Conservation (phyloP, 83 land plant species). For the Thuja plicata region DNA sequence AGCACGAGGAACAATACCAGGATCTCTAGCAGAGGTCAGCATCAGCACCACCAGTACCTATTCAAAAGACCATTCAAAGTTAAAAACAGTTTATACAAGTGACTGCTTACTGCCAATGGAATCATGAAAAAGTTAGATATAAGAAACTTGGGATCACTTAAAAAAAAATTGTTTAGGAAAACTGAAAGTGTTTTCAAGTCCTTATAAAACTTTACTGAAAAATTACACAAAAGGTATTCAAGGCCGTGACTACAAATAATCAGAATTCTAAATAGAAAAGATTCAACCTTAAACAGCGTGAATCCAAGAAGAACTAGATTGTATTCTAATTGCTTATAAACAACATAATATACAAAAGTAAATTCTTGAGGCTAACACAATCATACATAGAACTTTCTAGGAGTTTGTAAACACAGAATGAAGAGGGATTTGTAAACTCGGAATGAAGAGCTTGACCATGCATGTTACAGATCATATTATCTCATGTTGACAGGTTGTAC, state of each 20-base stretch:
- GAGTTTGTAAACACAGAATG: background rate
- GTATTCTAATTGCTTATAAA: background rate
- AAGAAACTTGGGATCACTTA: background rate
- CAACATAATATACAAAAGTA: background rate
- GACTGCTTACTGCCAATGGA: background rate
- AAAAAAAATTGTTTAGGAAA: background rate
- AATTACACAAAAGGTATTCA: background rate
- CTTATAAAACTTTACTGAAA: background rate
- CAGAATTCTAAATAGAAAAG: background rate
- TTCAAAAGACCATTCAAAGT: background rate
- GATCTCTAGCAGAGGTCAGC: constrained; percentile 83
- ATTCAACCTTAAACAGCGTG: too few species aligned
- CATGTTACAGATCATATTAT: background rate
- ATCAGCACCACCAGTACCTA: constrained; percentile 12
- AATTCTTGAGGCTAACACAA: background rate
- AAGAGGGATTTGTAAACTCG: too few species aligned
- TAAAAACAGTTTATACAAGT: background rate
- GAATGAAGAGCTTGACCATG: too few species aligned
- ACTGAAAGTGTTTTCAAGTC: background rate
- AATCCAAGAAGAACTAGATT: background rate
- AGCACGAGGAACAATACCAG: constrained; percentile 84
- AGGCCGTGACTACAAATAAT: background rate
- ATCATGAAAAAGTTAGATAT: background rate
- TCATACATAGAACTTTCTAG: background rate
- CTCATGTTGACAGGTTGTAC: background rate